Evolutionary conservation across 2,329 filamentous ascomycete genomes (phyloP).

Genomic region (Tolypocladium ophioglossoides): DNA sequence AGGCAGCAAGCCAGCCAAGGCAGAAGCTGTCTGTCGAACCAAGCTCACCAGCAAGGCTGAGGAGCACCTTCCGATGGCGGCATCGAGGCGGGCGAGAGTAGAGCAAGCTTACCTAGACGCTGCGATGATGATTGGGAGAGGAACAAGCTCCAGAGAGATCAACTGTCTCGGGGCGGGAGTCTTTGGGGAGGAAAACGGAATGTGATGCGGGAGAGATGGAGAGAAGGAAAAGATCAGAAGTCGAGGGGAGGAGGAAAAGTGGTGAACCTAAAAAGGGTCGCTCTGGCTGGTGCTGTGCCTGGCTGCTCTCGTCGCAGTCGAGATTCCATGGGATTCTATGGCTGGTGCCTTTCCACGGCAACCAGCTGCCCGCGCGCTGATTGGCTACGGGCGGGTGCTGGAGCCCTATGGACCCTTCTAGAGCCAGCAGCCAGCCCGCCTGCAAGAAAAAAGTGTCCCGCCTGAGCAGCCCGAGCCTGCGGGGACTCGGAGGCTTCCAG

Average conservation of each 20-base stretch:
- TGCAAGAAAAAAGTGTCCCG: neutral
- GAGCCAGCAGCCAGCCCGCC: slow-evolving; percentile 2
- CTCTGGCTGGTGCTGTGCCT: slow-evolving; percentile 4
- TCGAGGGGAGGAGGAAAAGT: slow-evolving; percentile 13
- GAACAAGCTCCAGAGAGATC: slow-evolving; percentile 4
- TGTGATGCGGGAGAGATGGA: slow-evolving; percentile 9
- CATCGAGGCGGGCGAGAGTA: neutral
- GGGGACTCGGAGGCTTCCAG: neutral
- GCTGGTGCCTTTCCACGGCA: slow-evolving; percentile 17
- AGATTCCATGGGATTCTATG: slow-evolving; percentile 38
- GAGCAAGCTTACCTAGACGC: slow-evolving; percentile 11
- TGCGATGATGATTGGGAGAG: slow-evolving; percentile 5
- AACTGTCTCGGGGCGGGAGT: slow-evolving; percentile 3
- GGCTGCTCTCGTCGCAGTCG: slow-evolving; percentile 16
- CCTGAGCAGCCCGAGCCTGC: neutral
- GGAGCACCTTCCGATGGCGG: neutral
- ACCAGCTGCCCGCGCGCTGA: slow-evolving; percentile 10
- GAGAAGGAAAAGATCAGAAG: slow-evolving; percentile 11
- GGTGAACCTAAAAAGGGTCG: slow-evolving; percentile 25
- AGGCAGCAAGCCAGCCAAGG: neutral
- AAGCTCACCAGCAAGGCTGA: neutral
- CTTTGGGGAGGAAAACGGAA: slow-evolving; percentile 6
- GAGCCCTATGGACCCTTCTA: slow-evolving; percentile 15
- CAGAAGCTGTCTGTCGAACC: neutral
- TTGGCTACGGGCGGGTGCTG: slow-evolving; percentile 11